Evolutionary conservation across 1,139 yeast genomes (phyloP), one percentile per base, ranked within the genome.

Genomic region (Geotrichum reessii): DNA sequence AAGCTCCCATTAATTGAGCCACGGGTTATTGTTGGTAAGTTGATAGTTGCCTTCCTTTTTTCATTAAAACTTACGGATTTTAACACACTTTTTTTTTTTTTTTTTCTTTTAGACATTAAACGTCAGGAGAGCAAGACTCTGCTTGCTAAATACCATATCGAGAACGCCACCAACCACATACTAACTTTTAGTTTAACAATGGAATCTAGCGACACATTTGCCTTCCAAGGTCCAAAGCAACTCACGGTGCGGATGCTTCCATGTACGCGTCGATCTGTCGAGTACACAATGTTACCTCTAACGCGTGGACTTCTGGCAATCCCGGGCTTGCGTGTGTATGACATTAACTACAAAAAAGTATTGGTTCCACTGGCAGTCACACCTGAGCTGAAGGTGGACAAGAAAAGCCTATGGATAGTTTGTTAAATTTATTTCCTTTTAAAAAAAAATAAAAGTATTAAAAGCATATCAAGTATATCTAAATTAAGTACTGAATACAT

Each of bases 111-210:
- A 56, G 59, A 52, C 21, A 52, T 56, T 22, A 53, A 49, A n/a
- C 52, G 54, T 24, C 50, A 14, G 52, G 56, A 44, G 27, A 25
- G n/a, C 42, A 27, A 25, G 19, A 52, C 55, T 21, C 44, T 57
- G 5, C 40, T 27, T 21, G 53, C 54, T 14, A 53, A 69, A 12
- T 87, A 82, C 66, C 77, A 79, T 56, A 68, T 88, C 54, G 96
- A 88, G 67, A 88, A 88, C 66, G 91, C 95, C 8, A 86, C 95
- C 0, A 79, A 86, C 3, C 76, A 86, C 58, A 78, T 85, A 1
- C 82, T 88, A 63, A 82, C 83, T 2, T 88, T 87, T 68, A 76
- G 86, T 7, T 78, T 86, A 3, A 67, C 72, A 4, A 68, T 78
- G 69, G 69, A 73, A 0, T 69, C 78, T 11, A 73, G 76, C 59